Evolutionary conservation across 768 basidiomycete genomes (phyloP).

Genomic region (Hirschioporus abietinus): DNA sequence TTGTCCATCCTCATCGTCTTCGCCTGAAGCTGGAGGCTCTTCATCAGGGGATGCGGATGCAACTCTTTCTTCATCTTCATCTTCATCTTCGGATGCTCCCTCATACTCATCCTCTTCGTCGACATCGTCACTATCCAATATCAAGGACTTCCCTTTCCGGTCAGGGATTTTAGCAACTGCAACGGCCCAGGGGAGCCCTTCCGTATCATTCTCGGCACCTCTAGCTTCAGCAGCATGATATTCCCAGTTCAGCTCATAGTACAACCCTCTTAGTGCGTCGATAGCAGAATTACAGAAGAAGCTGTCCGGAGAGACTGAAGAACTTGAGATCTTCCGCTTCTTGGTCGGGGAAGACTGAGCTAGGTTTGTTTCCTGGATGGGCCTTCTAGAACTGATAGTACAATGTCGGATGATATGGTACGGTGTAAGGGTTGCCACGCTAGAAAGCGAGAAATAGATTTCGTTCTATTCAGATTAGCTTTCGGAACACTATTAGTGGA

Average conservation of each 20-base stretch:
- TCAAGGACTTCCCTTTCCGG: constrained; percentile 7
- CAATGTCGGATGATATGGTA: constrained; percentile 49
- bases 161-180: constrained; percentile 5
- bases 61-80: constrained; percentile 26
- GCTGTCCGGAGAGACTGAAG: constrained; percentile 12
- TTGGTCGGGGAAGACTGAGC: constrained; percentile 15
- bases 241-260: constrained; percentile 59
- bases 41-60: constrained; percentile 40
- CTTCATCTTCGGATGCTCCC: constrained; percentile 10
- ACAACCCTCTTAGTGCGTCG: constrained; percentile 53
- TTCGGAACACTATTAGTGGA: not conserved
- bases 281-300: constrained; percentile 60
- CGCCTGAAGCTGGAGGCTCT: constrained; percentile 4
- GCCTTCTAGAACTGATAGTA: constrained; percentile 26
- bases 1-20: constrained; percentile 15
- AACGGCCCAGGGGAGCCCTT: constrained; percentile 16
- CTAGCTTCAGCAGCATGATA: constrained; percentile 39
- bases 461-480: constrained; percentile 49
- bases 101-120: constrained; percentile 13
- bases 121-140: constrained; percentile 3
- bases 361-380: not conserved
- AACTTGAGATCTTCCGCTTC: constrained; percentile 18
- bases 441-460: constrained; percentile 59
- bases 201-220: constrained; percentile 10
- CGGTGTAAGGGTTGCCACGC: constrained; percentile 44